phyloP scores from a whole-genome alignment of 805 yeast genomes.

The Candida qinlingensis region DNA sequence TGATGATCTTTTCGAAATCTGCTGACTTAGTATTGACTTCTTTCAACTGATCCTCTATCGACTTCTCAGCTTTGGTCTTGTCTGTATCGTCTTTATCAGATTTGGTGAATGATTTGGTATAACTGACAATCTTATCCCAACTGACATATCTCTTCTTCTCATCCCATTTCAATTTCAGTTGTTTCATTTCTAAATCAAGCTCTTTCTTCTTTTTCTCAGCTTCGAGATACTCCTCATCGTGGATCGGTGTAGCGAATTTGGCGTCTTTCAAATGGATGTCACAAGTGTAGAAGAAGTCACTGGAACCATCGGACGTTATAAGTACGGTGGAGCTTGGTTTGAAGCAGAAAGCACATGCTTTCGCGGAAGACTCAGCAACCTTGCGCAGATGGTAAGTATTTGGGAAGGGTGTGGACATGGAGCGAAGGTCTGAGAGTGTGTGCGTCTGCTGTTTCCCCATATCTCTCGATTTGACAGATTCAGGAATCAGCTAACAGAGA shows the following conservation, averaged over 20 bases:
- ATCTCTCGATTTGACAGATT: not conserved
- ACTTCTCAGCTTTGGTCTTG: constrained; percentile 11
- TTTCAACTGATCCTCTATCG: constrained; percentile 11
- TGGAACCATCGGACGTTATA: constrained; percentile 20
- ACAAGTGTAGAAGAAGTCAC: constrained; percentile 20
- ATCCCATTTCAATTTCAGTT: constrained; percentile 22
- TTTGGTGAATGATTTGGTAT: constrained; percentile 13
- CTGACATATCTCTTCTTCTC: constrained; percentile 22
- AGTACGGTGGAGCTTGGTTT: constrained; percentile 23
- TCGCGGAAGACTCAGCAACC: constrained; percentile 16
- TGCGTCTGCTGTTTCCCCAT: too few relatives aligned
- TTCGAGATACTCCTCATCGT: constrained; percentile 18
- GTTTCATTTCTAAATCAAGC: constrained; percentile 17
- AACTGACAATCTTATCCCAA: constrained; percentile 23
- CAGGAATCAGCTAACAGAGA: not conserved
- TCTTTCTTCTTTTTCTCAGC: constrained; percentile 17
- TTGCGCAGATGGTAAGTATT: constrained; percentile 22
- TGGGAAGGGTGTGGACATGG: constrained; percentile 7
- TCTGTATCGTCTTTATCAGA: constrained; percentile 10
- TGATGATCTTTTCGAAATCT: constrained; percentile 18
- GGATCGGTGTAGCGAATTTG: constrained; percentile 20
- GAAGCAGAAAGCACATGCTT: constrained; percentile 25
- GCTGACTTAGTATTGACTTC: constrained; percentile 14
- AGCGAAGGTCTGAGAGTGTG: too few relatives aligned
- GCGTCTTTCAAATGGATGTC: constrained; percentile 22